Evolutionary conservation across 176 grass and related monocot genomes (phyloP).

Genomic region (Carex scoparia): DNA sequence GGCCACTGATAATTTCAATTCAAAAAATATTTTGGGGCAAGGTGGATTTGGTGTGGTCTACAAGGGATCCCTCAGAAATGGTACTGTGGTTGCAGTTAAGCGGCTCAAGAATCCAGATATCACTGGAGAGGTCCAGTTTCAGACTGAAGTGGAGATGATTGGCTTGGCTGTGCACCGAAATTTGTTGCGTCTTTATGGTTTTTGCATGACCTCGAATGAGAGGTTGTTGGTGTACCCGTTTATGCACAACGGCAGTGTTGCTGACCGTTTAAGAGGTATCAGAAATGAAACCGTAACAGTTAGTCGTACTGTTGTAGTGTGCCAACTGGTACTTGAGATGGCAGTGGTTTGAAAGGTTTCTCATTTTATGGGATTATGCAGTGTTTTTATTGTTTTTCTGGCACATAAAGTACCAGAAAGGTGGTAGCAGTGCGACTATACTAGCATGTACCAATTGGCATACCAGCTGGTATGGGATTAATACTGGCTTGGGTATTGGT

Average conservation of each 20-base stretch:
- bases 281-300: background rate
- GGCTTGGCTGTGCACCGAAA: constrained; percentile 95
- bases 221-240: constrained; percentile 90
- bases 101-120: constrained; percentile 82
- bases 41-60: constrained; percentile 96
- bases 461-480: background rate
- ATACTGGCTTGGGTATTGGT: background rate
- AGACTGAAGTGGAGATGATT: constrained; percentile 97
- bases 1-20: constrained; percentile 73
- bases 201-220: constrained; percentile 90
- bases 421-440: background rate
- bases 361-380: background rate
- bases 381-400: background rate
- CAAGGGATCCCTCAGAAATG: constrained; percentile 81
- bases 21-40: constrained; percentile 84
- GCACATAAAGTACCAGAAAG: background rate
- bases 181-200: constrained; percentile 79
- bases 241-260: constrained; percentile 96
- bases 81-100: constrained; percentile 74
- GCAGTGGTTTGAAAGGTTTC: background rate
- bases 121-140: constrained; percentile 93
- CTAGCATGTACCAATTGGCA: background rate
- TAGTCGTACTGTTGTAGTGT: background rate
- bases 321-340: background rate
- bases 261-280: constrained; percentile 86